Evolutionary conservation across 2,329 filamentous ascomycete genomes (phyloP), one percentile per base, ranked within the genome.

Genomic region (Fusarium fujikuroi): DNA sequence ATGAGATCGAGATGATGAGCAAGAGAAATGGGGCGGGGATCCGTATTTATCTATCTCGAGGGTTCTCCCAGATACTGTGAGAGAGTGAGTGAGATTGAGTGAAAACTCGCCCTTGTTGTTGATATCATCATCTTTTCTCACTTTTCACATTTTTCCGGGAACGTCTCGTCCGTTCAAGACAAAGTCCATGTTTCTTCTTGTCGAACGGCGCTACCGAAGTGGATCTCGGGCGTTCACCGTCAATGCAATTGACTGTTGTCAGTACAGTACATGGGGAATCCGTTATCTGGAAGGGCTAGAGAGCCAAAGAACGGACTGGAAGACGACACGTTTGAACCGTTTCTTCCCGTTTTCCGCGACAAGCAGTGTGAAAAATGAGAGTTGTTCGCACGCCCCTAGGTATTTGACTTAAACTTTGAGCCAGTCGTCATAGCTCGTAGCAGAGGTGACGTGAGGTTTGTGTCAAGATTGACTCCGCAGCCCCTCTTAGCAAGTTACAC

Each of bases 401-500:
- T 65, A 46, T 14, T 36, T 15, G n/a, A 34, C 9, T 25, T 36
- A 46, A 59, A 69, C 65, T 60, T 66, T 70, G 52, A 66, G 52
- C 60, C 64, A 69, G 50, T 59, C 66, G 66, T 69, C 66, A 69
- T 69, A 64, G 50, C 34, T 69, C 65, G 57, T 58, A 58, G 58
- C 21, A 25, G 15, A 43, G 37, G 68, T 60, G 69, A 72, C 68
- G 63, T 72, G 67, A 71, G 46, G 60, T 44, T 63, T 66, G 58
- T 71, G 56, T 68, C 63, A 67, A 63, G 43, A 43, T 42, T 42
- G 58, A 16, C 69, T 67, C 69, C 69, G 68, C 68, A 39, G 69
- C 69, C 71, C 70, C 70, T 68, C 70, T 74, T 73, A 34, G 66
- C 44, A 53, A 57, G 69, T 70, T 75, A 66, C 72, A 68, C 65